These are phyloP conservation scores for Phytophthora pinifolia DNA, from an alignment of 352 stramenopile genomes.

Conservation along the genomic window DNA sequence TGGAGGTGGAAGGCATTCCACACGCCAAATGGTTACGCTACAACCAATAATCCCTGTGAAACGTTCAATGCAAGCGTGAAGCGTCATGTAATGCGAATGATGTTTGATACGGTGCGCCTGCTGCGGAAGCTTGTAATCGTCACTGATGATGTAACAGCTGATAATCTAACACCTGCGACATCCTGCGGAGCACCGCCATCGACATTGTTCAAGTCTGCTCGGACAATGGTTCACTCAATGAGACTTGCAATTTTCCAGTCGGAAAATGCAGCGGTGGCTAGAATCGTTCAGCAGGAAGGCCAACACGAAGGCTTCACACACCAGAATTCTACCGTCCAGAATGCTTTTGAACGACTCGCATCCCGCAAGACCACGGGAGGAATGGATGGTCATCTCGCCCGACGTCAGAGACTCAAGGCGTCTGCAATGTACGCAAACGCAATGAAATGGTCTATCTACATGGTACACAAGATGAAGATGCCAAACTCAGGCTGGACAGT, in stretches of 20 bases:
- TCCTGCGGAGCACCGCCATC: background rate
- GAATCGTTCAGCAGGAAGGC: background rate
- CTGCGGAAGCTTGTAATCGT: background rate
- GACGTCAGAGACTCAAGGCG: background rate
- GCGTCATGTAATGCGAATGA: conserved; percentile 1
- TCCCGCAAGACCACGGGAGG: background rate
- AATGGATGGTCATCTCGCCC: background rate
- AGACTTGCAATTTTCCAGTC: background rate
- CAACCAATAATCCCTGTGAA: conserved; percentile 8
- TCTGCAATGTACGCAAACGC: background rate
- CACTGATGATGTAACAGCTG: conserved; percentile 4
- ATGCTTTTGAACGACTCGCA: background rate
- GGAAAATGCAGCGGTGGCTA: background rate
- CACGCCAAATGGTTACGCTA: background rate
- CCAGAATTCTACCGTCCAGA: background rate
- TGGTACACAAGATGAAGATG: background rate
- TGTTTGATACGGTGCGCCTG: conserved; percentile 6
- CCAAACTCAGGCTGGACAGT: background rate
- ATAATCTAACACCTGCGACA: background rate
- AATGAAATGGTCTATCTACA: background rate
- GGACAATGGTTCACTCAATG: background rate
- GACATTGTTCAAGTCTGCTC: background rate
- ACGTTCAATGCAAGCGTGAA: conserved; percentile 9
- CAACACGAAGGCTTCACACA: no score
- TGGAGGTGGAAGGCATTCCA: conserved; percentile 13